Percentiles rank a stretch among this genome's conserved stretches.
phyloP scores from a whole-genome alignment of 228 moss, liverwort and hornwort species.

The Sphagnum fallax region DNA sequence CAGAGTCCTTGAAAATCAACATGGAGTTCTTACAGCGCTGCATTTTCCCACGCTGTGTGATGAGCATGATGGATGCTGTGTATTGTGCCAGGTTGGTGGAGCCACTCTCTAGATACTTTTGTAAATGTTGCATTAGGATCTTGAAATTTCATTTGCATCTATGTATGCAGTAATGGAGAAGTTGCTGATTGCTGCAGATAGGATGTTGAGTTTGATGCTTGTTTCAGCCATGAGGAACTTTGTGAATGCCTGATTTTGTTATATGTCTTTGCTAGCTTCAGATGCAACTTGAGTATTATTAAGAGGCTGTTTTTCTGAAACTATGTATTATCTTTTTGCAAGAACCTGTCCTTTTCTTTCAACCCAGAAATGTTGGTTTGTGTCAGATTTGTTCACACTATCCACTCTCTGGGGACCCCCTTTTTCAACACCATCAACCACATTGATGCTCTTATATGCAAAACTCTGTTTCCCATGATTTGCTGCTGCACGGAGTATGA shows the following conservation, averaged over 20 bases:
- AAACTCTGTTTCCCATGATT: conserved; percentile 97
- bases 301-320: no score
- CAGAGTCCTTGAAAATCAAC: conserved; percentile 95
- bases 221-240: background rate
- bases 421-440: conserved; percentile 99
- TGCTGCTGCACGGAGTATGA: conserved; percentile 99
- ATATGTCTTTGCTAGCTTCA: no score
- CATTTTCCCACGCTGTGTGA: conserved; percentile 97
- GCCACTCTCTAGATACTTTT: conserved; percentile 7
- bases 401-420: conserved; percentile 89
- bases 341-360: no score
- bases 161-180: background rate
- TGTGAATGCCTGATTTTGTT: no score
- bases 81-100: conserved; percentile 93
- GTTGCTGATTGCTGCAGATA: background rate
- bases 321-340: no score
- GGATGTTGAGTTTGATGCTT: background rate
- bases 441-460: conserved; percentile 96
- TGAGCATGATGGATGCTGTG: conserved; percentile 99
- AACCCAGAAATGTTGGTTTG: background rate
- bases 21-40: conserved; percentile 99
- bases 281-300: no score
- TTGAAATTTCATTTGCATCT: no score
- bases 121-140: no score
- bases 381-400: conserved; percentile 85